These are phyloP conservation scores for Dichotomocladium elegans DNA, from an alignment of 371 early-diverging fungal species.

Conservation along the genomic window DNA sequence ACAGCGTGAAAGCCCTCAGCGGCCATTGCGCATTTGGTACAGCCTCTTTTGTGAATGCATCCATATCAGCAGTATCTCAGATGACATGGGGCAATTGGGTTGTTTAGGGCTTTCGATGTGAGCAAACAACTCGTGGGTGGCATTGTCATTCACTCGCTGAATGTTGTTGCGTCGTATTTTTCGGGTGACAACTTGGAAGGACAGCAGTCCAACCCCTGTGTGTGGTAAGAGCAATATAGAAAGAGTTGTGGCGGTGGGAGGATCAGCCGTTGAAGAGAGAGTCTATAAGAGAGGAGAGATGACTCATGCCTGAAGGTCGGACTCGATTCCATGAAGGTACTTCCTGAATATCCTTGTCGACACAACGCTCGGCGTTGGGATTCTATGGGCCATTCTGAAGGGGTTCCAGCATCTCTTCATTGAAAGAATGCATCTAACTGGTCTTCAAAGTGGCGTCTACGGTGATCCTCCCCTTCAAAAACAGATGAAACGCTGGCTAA, in stretches of 20 bases:
- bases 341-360: constrained; percentile 71
- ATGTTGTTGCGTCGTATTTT: constrained; percentile 56
- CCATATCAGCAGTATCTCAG: not conserved
- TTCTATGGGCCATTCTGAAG: constrained; percentile 53
- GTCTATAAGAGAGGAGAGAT: too few relatives aligned
- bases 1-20: constrained; percentile 55
- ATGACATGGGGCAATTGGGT: not conserved
- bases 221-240: too few relatives aligned
- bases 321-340: constrained; percentile 56
- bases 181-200: constrained; percentile 48
- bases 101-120: constrained; percentile 57
- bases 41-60: too few relatives aligned
- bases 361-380: constrained; percentile 64
- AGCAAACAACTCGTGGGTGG: constrained; percentile 66
- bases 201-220: constrained; percentile 57
- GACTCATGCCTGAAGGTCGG: too few relatives aligned
- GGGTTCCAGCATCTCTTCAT: constrained; percentile 36
- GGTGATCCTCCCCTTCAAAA: constrained; percentile 53
- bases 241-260: too few relatives aligned
- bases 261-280: too few relatives aligned
- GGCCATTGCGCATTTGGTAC: constrained; percentile 64
- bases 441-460: constrained; percentile 62
- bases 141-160: constrained; percentile 59
- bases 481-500: constrained; percentile 52
- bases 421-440: constrained; percentile 23